Evolutionary conservation across 2,329 filamentous ascomycete genomes (phyloP), one percentile per base, ranked within the genome.

Genomic region (Colletotrichum sp.): DNA sequence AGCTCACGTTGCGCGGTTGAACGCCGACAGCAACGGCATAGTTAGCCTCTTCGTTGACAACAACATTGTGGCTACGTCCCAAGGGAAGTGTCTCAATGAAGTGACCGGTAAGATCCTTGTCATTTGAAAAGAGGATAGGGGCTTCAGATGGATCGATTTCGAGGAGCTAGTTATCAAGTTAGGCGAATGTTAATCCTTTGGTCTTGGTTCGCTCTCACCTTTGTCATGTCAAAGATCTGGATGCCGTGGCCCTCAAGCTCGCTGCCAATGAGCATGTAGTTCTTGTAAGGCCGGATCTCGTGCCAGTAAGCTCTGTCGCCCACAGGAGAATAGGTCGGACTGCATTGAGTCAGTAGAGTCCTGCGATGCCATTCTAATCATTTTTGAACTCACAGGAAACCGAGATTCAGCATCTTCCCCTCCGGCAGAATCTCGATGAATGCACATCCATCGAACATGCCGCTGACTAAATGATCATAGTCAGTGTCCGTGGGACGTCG

Each of bases 191-290:
- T 1, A 44, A 44, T 2, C 19, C 5, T n/a, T n/a, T 8, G 36
- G 3, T 19, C 15, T 8, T 39, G 7, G 4, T 44, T 44, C 9
- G 8, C 19, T n/a, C 62, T 62, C 2, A 77, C 76, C 69, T 88
- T 91, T 78, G 84, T 89, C 89, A 92, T 87, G 80, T 93, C 91
- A 77, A 93, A 93, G 80, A 92, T 89, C 81, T 93, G 91, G 39
- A 93, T 86, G 34, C 89, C 89, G 79, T 92, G 90, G 69, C 84
- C 81, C 22, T 80, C 79, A 3, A 89, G 87, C 78, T 86, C 84
- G 71, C 80, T 82, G 25, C 84, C 84, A 19, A 86, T 84, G 69
- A 85, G 78, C 77, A 82, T 78, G 78, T 80, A 83, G 77, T 82
- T 78, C 64, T 80, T 80, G 80, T 80, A 85, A 2, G 83, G 80